Percentiles rank a stretch among this genome's conserved stretches.
These are phyloP conservation scores for Sinapis alba DNA, from an alignment of 441 rosid genomes.

Conservation along the genomic window DNA sequence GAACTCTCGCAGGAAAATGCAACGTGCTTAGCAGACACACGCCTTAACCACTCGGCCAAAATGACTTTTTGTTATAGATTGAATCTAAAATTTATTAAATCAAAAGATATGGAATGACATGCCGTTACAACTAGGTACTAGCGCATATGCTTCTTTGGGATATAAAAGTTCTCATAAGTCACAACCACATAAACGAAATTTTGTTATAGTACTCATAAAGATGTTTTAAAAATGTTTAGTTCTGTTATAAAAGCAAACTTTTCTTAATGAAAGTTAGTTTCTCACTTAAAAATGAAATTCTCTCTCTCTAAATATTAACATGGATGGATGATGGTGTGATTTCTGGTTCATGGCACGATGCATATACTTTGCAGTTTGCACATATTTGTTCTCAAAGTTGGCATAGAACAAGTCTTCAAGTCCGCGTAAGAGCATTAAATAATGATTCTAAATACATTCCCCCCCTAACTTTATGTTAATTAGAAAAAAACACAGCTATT, in stretches of 20 bases:
- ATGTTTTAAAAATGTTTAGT: too few species aligned
- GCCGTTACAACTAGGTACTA: too few species aligned
- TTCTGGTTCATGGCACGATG: background rate
- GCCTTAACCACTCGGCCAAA: constrained; percentile 93
- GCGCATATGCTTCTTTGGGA: too few species aligned
- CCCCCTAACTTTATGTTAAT: background rate
- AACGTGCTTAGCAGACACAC: constrained; percentile 98
- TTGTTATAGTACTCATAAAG: too few species aligned
- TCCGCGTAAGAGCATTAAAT: constrained; percentile 33
- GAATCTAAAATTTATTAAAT: too few species aligned
- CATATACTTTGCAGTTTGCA: background rate
- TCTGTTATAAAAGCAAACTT: background rate
- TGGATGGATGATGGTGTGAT: background rate
- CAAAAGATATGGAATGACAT: too few species aligned
- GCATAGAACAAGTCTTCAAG: constrained; percentile 25
- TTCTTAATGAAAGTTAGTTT: background rate
- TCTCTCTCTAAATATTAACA: constrained; percentile 10
- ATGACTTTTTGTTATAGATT: constrained; percentile 28
- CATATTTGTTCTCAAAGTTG: background rate
- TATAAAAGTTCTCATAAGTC: too few species aligned
- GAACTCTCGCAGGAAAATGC: constrained; percentile 97
- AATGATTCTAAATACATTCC: background rate
- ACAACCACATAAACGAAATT: too few species aligned
- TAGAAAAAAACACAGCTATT: constrained; percentile 20
- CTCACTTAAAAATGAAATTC: background rate